Evolutionary conservation across 768 basidiomycete species (phyloP).

Genomic region (Tricholoma sp.): DNA sequence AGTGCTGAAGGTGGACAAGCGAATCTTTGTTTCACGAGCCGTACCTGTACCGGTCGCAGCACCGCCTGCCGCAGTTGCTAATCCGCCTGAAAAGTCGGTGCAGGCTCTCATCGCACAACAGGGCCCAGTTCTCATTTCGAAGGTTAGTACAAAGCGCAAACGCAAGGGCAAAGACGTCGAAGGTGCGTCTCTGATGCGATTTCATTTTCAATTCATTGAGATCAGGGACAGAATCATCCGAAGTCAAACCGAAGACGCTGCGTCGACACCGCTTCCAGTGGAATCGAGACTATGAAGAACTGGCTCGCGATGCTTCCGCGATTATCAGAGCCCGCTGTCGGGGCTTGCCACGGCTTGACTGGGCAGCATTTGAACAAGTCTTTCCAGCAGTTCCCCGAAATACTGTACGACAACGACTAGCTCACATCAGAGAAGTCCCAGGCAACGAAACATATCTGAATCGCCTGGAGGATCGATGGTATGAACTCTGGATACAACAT

Average conservation of each 20-base stretch:
- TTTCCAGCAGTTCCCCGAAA: conserved; percentile 75
- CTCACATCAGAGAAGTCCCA: conserved; percentile 52
- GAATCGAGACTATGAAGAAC: conserved; percentile 85
- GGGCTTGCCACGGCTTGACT: conserved; percentile 53
- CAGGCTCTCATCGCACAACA: conserved; percentile 47
- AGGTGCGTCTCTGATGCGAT: conserved; percentile 16
- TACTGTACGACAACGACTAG: conserved; percentile 65
- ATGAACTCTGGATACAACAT: conserved; percentile 69
- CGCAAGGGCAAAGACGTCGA: conserved; percentile 26
- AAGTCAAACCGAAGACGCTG: conserved; percentile 17
- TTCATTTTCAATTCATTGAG: neutral
- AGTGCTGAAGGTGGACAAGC: conserved; percentile 30
- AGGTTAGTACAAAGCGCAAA: conserved; percentile 25
- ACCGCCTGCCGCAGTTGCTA: conserved; percentile 36
- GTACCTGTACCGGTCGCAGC: conserved; percentile 17
- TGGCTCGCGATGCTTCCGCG: conserved; percentile 78
- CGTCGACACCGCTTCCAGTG: conserved; percentile 75
- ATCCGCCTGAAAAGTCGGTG: conserved; percentile 47
- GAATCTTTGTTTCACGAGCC: conserved; percentile 11
- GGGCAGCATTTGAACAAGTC: conserved; percentile 69
- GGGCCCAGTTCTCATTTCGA: conserved; percentile 34
- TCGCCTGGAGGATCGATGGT: conserved; percentile 79
- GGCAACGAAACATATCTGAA: conserved; percentile 73
- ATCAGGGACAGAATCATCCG: conserved; percentile 5
- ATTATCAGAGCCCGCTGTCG: conserved; percentile 81